A percentile compares a stretch with the other conserved stretches of the same genome.
Evolutionary conservation across 805 yeast species (phyloP).

Genomic region (Candida takata): DNA sequence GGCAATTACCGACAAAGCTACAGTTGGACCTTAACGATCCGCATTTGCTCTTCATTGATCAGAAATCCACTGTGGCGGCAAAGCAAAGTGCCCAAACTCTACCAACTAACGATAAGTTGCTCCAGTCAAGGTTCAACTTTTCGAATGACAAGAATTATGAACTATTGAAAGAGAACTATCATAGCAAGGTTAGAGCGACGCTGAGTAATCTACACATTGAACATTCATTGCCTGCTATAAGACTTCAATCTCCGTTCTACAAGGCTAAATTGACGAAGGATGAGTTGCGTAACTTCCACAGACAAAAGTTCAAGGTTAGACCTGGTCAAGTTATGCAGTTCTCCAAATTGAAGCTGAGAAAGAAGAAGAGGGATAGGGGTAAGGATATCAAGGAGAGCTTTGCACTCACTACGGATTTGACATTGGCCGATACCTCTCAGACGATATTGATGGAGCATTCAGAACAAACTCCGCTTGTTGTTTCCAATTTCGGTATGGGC

Average conservation of each 20-base stretch:
- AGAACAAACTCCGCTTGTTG: conserved; percentile 77
- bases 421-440: conserved; percentile 77
- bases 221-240: conserved; percentile 80
- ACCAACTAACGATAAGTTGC: conserved; percentile 47
- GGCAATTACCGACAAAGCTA: conserved; percentile 38
- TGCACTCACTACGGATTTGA: conserved; percentile 62
- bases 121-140: conserved; percentile 63
- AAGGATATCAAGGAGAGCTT: conserved; percentile 72
- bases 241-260: conserved; percentile 87
- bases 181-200: conserved; percentile 86
- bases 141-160: conserved; percentile 89
- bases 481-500: conserved; percentile 94
- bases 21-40: conserved; percentile 86
- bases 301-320: conserved; percentile 67
- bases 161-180: conserved; percentile 74
- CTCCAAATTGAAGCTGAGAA: conserved; percentile 66
- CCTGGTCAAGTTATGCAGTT: conserved; percentile 76
- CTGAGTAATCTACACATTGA: conserved; percentile 87
- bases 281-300: conserved; percentile 71
- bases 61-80: conserved; percentile 16
- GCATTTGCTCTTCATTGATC: conserved; percentile 58
- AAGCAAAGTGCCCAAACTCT: conserved; percentile 21
- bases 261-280: conserved; percentile 65
- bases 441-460: conserved; percentile 80
- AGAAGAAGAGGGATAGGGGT: conserved; percentile 85